Evolutionary conservation across 495 filamentous ascomycete species (phyloP), one percentile per base, ranked within the genome.

Genomic region (Friedmanniomyces simplex): DNA sequence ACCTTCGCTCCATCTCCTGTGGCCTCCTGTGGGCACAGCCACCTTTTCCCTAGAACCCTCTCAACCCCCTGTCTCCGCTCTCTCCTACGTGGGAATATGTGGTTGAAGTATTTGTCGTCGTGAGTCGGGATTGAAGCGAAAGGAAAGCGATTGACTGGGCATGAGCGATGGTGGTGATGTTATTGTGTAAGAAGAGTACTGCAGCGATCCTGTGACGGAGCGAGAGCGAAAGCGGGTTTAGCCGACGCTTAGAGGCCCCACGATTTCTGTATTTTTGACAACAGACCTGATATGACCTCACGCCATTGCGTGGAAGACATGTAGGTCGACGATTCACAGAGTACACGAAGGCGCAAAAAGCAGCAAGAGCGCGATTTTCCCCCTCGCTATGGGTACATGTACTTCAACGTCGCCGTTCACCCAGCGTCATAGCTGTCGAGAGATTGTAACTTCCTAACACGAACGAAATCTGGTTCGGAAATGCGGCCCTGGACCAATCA

Each of bases 1-100:
- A 58, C 21, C 58, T 50, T 25, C 54, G 16, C 28, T 60, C 58
- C 61, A 61, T 64, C 18, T 24, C 24, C 7, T 12, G 13, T 14
- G 11, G 18, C 20, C 46, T 52, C n/a, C 45, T 20, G 47, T 49
- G 32, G 49, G 42, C 57, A 53, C 57, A 53, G 57, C 57, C 57
- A 49, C 39, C 50, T 7, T 54, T n/a, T 20, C 26, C 25, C 30
- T 16, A 7, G 7, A 6, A 16, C 30, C 30, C 50, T 37, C 25
- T 52, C 50, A 6, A 37, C 2, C 10, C n/a, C 26, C 47, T 5
- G 16, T 43, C 41, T 16, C 41, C 14, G 16, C 16, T 43, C 41
- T 3, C 2, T 5, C 41, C 16, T 2, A 16, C 14, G 41, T n/a
- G 4, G 16, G 20, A 43, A 22, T 3, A 49, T 43, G 14, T 20